These are phyloP conservation scores for Wickerhamomyces sp. DNA, from an alignment of 1,139 yeast species.

Conservation along the genomic window DNA sequence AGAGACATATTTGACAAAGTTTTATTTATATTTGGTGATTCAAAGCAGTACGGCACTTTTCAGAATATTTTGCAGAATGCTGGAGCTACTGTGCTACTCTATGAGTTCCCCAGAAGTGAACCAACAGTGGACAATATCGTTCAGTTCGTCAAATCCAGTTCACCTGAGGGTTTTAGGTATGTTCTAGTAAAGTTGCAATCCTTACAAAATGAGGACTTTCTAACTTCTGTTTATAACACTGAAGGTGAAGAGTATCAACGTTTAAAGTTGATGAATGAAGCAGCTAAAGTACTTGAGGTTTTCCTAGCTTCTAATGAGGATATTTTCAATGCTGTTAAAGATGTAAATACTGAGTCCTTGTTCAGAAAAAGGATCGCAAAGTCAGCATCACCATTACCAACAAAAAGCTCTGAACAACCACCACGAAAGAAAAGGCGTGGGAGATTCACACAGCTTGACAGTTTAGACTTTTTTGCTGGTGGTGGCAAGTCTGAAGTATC, in stretches of 20 bases:
- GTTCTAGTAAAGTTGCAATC: constrained; percentile 3
- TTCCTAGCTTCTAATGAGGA: constrained; percentile 15
- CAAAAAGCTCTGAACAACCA: constrained; percentile 1
- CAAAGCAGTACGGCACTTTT: not conserved
- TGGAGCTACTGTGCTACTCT: not conserved
- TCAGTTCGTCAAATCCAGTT: constrained; percentile 9
- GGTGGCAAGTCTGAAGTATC: constrained; percentile 22
- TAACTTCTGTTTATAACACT: not conserved
- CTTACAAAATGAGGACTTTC: not conserved
- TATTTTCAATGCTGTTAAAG: constrained; percentile 14
- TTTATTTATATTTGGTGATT: constrained; percentile 2
- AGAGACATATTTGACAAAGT: constrained; percentile 4
- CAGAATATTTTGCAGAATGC: constrained; percentile 1
- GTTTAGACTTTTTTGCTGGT: constrained; percentile 34
- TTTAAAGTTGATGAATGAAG: constrained; percentile 10
- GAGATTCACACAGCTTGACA: constrained; percentile 27
- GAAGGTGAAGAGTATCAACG: constrained; percentile 1
- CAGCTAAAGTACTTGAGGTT: constrained; percentile 9
- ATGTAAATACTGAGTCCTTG: constrained; percentile 6
- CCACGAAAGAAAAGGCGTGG: constrained; percentile 11
- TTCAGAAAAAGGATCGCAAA: constrained; percentile 10
- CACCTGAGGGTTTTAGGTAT: constrained; percentile 1
- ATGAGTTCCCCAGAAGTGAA: constrained; percentile 1
- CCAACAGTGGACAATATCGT: constrained; percentile 1
- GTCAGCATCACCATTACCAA: constrained; percentile 1